Percentiles rank a stretch among this genome's conserved stretches.
These are phyloP conservation scores for Gyromitra esculenta DNA, from an alignment of 2,329 filamentous ascomycete genomes.

Conservation along the genomic window DNA sequence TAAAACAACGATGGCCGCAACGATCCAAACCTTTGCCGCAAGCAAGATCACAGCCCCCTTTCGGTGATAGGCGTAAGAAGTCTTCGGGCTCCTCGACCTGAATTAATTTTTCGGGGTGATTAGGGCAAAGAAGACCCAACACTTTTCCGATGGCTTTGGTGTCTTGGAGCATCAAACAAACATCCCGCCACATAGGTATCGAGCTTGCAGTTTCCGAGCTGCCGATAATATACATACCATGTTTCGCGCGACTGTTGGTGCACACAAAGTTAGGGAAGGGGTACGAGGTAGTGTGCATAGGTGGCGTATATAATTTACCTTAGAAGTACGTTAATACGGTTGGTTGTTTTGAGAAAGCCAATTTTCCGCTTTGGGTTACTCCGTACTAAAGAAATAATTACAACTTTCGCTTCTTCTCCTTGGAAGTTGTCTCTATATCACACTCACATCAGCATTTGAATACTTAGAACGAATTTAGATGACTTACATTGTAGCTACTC, in stretches of 20 bases:
- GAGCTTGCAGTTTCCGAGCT: conserved; percentile 66
- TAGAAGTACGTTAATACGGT: conserved; percentile 57
- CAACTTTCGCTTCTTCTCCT: conserved; percentile 77
- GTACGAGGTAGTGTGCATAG: conserved; percentile 60
- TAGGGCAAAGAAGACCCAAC: conserved; percentile 69
- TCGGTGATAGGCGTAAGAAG: conserved; percentile 67
- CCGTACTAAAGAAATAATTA: conserved; percentile 75
- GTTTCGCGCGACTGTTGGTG: conserved; percentile 72
- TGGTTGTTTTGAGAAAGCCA: conserved; percentile 62
- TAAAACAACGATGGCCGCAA: conserved; percentile 55
- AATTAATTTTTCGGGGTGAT: conserved; percentile 68
- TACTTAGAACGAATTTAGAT: not conserved
- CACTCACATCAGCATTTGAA: not conserved
- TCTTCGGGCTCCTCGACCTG: conserved; percentile 67
- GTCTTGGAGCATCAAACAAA: conserved; percentile 63
- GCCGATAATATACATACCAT: conserved; percentile 77
- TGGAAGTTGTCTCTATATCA: conserved; percentile 68
- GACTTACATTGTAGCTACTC: conserved; percentile 57
- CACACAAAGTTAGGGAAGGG: conserved; percentile 60
- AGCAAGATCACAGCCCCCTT: conserved; percentile 68
- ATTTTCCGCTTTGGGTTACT: conserved; percentile 70
- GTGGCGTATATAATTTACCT: conserved; percentile 46
- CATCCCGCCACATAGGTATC: conserved; percentile 55
- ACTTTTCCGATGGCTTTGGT: conserved; percentile 64
- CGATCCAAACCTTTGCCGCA: conserved; percentile 58